Evolutionary conservation across 2,329 filamentous ascomycete species (phyloP).

Genomic region (Boeremia lycopersici): DNA sequence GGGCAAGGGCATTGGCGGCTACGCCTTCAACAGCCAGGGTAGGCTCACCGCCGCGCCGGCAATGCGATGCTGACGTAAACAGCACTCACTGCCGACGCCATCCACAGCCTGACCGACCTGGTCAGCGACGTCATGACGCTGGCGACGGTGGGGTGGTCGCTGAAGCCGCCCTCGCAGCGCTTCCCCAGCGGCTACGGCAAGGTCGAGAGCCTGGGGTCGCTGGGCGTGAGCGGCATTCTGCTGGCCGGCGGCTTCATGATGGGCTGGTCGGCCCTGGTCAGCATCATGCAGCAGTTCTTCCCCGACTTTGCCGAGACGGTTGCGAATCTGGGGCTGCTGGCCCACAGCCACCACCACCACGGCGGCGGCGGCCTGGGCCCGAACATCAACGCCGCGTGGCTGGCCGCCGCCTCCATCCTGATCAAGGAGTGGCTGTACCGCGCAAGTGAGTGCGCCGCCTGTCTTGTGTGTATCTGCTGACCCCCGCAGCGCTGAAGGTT

Average conservation of each 20-base stretch:
- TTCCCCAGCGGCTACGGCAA: conserved; percentile 96
- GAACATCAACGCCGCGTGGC: conserved; percentile 92
- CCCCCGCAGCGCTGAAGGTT: conserved; percentile 83
- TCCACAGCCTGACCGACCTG: conserved; percentile 93
- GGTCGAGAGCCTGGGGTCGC: conserved; percentile 91
- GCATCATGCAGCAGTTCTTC: conserved; percentile 59
- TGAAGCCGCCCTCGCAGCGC: conserved; percentile 79
- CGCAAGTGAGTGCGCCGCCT: conserved; percentile 68
- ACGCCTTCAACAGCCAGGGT: conserved; percentile 88
- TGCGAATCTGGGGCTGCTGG: conserved; percentile 51
- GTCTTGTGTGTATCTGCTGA: conserved; percentile 24
- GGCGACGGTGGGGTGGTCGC: conserved; percentile 90
- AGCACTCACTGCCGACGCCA: conserved; percentile 88
- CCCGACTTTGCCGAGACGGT: conserved; percentile 53
- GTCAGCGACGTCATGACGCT: conserved; percentile 94
- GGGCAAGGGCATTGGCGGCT: conserved; percentile 89
- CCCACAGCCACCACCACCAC: conserved; percentile 69
- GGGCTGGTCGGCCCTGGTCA: conserved; percentile 70
- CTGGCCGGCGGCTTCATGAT: conserved; percentile 90
- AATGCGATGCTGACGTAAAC: conserved; percentile 28
- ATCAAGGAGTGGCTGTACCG: conserved; percentile 97
- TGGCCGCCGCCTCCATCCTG: conserved; percentile 85
- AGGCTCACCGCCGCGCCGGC: conserved; percentile 9
- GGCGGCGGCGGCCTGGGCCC: conserved; percentile 67
- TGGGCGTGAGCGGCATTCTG: conserved; percentile 91